phyloP scores from a whole-genome alignment of 768 basidiomycete species.

The Trametes cubensis region DNA sequence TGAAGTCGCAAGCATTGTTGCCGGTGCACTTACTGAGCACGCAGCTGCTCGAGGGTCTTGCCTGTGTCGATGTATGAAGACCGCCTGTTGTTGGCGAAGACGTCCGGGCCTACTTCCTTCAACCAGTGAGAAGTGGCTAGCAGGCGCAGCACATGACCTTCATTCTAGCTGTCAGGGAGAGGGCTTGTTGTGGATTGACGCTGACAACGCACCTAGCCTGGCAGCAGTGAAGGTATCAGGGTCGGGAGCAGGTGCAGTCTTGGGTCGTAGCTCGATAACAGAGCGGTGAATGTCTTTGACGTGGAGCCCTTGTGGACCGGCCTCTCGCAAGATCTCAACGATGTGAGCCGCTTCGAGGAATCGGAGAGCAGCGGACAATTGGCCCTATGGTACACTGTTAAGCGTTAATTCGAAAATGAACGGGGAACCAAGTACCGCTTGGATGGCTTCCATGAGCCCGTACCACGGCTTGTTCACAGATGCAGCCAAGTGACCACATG shows the following conservation, averaged over 20 bases:
- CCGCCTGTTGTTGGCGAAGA: slow-evolving; percentile 72
- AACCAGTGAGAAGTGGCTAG: slow-evolving; percentile 80
- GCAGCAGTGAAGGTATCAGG: slow-evolving; percentile 27
- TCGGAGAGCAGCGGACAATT: slow-evolving; percentile 72
- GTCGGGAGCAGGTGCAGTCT: not conserved
- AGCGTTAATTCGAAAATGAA: no score
- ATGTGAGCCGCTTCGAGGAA: slow-evolving; percentile 73
- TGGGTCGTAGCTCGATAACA: slow-evolving; percentile 36
- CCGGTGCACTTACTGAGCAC: slow-evolving; percentile 43
- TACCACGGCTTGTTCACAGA: slow-evolving; percentile 72
- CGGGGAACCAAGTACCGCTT: slow-evolving; percentile 62
- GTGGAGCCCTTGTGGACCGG: slow-evolving; percentile 56
- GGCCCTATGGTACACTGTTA: slow-evolving; percentile 52
- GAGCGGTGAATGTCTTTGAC: slow-evolving; percentile 41
- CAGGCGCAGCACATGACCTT: slow-evolving; percentile 73
- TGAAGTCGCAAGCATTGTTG: not conserved
- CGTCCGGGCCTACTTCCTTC: slow-evolving; percentile 66
- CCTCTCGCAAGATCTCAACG: slow-evolving; percentile 68
- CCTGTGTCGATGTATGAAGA: slow-evolving; percentile 71
- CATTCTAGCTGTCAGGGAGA: not conserved
- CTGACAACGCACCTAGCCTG: slow-evolving; percentile 52
- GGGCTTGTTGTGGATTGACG: slow-evolving; percentile 28
- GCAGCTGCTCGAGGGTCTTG: slow-evolving; percentile 53
- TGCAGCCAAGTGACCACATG: slow-evolving; percentile 65
- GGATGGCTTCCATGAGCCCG: slow-evolving; percentile 66